Percentiles rank a stretch among this genome's conserved stretches.
Evolutionary conservation across 1,284 basidiomycete species (phyloP).

Genomic region (Neolentinus lepideus): DNA sequence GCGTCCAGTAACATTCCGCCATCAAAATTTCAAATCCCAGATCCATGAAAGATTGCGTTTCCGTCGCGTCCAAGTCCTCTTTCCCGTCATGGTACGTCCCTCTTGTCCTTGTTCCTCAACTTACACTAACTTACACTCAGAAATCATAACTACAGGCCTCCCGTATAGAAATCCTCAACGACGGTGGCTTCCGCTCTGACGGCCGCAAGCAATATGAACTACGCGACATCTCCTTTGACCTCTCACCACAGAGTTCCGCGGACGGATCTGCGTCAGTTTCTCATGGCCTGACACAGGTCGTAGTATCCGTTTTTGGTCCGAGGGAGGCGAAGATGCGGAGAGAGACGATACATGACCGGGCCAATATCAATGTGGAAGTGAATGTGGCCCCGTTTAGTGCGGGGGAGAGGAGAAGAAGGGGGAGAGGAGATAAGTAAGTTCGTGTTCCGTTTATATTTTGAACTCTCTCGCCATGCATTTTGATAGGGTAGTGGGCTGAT

Average conservation of each 20-base stretch:
- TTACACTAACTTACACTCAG: too few species aligned
- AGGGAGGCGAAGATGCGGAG: conserved; percentile 77
- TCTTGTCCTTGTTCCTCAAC: too few species aligned
- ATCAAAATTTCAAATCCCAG: too few species aligned
- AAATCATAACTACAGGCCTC: conserved; percentile 42
- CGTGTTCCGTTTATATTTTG: conserved; percentile 6
- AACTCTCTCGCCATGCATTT: too few species aligned
- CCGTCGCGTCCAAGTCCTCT: too few species aligned
- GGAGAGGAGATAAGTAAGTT: conserved; percentile 83
- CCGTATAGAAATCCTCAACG: conserved; percentile 83
- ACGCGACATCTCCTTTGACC: conserved; percentile 74
- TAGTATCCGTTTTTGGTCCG: conserved; percentile 87
- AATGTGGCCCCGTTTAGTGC: conserved; percentile 83
- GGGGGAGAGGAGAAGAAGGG: conserved; percentile 68
- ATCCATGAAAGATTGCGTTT: too few species aligned
- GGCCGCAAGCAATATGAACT: conserved; percentile 88
- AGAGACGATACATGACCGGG: conserved; percentile 76
- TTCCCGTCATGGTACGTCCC: too few species aligned
- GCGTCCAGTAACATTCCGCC: too few species aligned
- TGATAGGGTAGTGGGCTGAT: background rate
- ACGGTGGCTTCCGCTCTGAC: conserved; percentile 86
- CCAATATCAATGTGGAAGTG: conserved; percentile 82
- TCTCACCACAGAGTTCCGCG: conserved; percentile 69
- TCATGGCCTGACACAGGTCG: conserved; percentile 88
- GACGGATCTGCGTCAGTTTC: conserved; percentile 83